Conservation (phyloP, 805 yeast species). For the Lipomyces oligophaga region DNA sequence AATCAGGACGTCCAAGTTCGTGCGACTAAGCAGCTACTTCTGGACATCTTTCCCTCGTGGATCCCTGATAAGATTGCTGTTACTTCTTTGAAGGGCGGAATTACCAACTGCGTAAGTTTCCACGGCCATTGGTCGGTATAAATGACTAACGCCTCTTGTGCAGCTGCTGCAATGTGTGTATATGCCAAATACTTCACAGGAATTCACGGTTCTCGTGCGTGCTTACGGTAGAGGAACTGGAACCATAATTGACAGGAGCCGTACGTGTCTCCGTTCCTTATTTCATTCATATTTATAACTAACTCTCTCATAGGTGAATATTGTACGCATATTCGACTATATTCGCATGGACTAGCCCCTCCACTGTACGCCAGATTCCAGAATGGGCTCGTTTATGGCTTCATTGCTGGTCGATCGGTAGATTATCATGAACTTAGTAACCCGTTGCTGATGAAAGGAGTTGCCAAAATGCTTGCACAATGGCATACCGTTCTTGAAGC, state of each 20-base stretch:
- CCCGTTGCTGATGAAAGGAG: slow-evolving; percentile 49
- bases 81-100: slow-evolving; percentile 21
- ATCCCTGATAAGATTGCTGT: slow-evolving; percentile 8
- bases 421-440: slow-evolving; percentile 52
- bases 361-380: slow-evolving; percentile 62
- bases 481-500: slow-evolving; percentile 58
- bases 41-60: slow-evolving; percentile 21
- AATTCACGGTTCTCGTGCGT: slow-evolving; percentile 46
- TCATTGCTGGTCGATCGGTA: slow-evolving; percentile 59
- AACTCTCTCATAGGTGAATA: slow-evolving; percentile 44
- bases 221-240: slow-evolving; percentile 74
- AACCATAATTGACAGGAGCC: slow-evolving; percentile 65
- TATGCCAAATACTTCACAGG: slow-evolving; percentile 9
- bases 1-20: slow-evolving; percentile 10
- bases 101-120: slow-evolving; percentile 24
- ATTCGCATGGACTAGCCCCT: slow-evolving; percentile 62
- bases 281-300: background rate
- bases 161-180: slow-evolving; percentile 9
- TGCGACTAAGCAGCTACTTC: slow-evolving; percentile 12
- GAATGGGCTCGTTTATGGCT: slow-evolving; percentile 72
- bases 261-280: slow-evolving; percentile 33
- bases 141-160: background rate
- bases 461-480: slow-evolving; percentile 64
- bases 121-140: background rate
- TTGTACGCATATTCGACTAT: slow-evolving; percentile 61